Base-by-base conservation (phyloP, 2,329 filamentous ascomycete species). In the Paecilomyces variotii region DNA sequence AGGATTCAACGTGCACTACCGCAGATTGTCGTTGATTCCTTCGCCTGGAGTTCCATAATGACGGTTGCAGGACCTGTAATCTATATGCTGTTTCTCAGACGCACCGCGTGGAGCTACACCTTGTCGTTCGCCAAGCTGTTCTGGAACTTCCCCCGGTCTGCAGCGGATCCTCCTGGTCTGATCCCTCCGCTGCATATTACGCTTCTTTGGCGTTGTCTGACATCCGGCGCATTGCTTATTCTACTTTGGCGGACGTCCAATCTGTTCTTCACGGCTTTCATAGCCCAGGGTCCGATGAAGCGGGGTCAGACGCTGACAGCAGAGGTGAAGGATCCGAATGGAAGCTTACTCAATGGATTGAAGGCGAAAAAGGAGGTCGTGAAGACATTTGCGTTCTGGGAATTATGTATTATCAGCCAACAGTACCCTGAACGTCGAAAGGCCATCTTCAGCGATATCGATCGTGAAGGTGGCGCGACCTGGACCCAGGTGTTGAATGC, bases 271-370 rank as follows among this genome's bases (percentile, higher is more conserved):
- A 87, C 88, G 4, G 76, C 87, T n/a, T 91, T 91, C 72, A 84
- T 96, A 68, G 85, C 87, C 27, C 87, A 88, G 70, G 85, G 89
- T 65, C 93, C 93, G 0, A 71, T 96, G 57, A 96, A 96, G 78
- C 89, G 89, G 64, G 87, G 83, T n/a, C 84, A 87, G 67, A 91
- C 92, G 3, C 82, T 97, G 58, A 96, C 91, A 0, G 83, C 84
- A 19, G 89, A 93, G 64, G 90, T 91, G 14, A 94, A 90, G 69
- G 92, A 97, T 72, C 90, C 93, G 0, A 97, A 96, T 68, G 91
- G 91, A 35, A 96, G 90, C 70, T 79, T 97, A 28, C 73, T 97
- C 54, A 91, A 87, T 58, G 93, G 93, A 0, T 74, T 97, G 53
- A 92, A 87, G 70, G 87, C 87, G 63, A 94, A 91, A 76, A 94